Base-by-base conservation (phyloP, 1,139 yeast species). In the Protomyces arabidopsidicola region DNA sequence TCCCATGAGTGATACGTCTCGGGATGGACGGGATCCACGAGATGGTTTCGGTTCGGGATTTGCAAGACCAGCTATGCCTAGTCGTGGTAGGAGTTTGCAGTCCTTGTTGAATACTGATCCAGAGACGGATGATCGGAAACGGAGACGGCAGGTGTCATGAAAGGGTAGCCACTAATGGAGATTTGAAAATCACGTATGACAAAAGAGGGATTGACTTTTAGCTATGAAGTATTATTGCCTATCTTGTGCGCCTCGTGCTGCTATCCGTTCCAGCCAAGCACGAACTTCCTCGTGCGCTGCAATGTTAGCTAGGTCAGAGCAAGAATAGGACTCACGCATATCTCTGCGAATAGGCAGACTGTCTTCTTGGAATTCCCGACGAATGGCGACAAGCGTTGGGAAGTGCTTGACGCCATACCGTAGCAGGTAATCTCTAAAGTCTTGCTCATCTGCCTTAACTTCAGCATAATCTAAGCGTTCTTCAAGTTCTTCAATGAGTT, bases 381-480 rank as follows among this genome's bases (percentile, higher is more conserved):
- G 42, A 20, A 58, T 58, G 42, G 56, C 34, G 34, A 58, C 62
- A 31, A 58, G 56, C 16, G 62, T 58, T 42, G 62, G 62, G 35
- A 36, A 58, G 22, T 55, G 42, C 42, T 20, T 36, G 42, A 58
- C 62, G 39, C 53, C 62, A 24, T 51, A 58, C 16, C 62, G 22
- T 16, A 39, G 27, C 34, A 58, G 42, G 16, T 16, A 52, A 16
- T 51, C 53, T n/a, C 36, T 22, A 42, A 58, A 51, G 6, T 58
- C 62, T 18, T 36, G 45, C 56, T 58, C 62, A 38, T 58, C 62
- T 22, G 56, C 56, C 52, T 58, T 58, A 45, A 58, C 35, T 36
- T 58, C 62, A 50, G 53, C 62, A 38, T 58, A 58, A 52, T 58
- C 62, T 16, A 58, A 52, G 20, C 62, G 38, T 16, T 55, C 62